A percentile compares a stretch with the other conserved stretches of the same genome.
Conservation (phyloP, 1,139 yeast species). For the Wickerhamomyces sp. region DNA sequence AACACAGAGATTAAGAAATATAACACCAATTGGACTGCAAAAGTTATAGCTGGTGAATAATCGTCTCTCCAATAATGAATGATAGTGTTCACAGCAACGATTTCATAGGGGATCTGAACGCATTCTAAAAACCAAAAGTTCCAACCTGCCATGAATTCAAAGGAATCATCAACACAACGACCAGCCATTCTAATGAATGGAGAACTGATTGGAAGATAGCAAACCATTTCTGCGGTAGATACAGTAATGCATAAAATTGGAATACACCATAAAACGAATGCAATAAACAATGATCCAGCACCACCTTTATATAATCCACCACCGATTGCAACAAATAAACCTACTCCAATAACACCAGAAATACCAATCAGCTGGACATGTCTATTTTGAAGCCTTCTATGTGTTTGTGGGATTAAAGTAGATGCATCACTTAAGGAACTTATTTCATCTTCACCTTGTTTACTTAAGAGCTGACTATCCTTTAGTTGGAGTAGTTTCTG, state of each 20-base stretch:
- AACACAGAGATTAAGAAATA: conserved; percentile 63
- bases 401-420: conserved; percentile 34
- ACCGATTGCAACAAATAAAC: conserved; percentile 72
- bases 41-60: conserved; percentile 62
- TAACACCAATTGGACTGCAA: conserved; percentile 57
- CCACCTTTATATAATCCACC: conserved; percentile 68
- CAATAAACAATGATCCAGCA: conserved; percentile 69
- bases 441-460: conserved; percentile 6
- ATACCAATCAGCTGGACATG: conserved; percentile 76
- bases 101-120: conserved; percentile 75
- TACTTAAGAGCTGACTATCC: background rate
- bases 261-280: conserved; percentile 54
- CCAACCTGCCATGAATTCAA: conserved; percentile 76
- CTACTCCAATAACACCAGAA: conserved; percentile 86
- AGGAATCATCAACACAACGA: conserved; percentile 59
- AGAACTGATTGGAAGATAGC: conserved; percentile 68
- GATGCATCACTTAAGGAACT: conserved; percentile 19
- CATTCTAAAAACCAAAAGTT: conserved; percentile 77
- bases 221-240: conserved; percentile 80
- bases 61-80: conserved; percentile 78
- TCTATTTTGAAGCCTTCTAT: conserved; percentile 47
- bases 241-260: conserved; percentile 67
- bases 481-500: background rate
- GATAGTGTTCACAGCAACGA: conserved; percentile 74
- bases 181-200: conserved; percentile 55